Percentiles rank a stretch among this genome's conserved stretches.
These are phyloP conservation scores for Septoria linicola DNA, from an alignment of 2,329 filamentous ascomycete genomes.

Conservation along the genomic window DNA sequence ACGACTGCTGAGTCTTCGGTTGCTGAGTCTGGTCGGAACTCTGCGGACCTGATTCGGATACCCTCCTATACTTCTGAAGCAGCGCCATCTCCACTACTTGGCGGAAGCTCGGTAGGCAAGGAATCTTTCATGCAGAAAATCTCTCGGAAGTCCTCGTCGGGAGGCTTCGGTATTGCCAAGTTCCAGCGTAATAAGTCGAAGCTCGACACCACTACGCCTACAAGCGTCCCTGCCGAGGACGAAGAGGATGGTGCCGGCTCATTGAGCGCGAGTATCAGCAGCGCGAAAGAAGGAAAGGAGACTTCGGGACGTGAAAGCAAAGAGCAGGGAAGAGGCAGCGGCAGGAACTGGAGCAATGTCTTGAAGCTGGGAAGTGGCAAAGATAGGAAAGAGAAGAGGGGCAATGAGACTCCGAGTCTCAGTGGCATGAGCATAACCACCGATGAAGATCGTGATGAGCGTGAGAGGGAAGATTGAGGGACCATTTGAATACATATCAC, in stretches of 20 bases:
- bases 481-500: too few relatives aligned
- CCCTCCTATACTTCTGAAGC: conserved; percentile 43
- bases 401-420: conserved; percentile 46
- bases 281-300: conserved; percentile 31
- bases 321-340: conserved; percentile 40
- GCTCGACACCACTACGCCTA: conserved; percentile 33
- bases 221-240: conserved; percentile 33
- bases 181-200: conserved; percentile 41
- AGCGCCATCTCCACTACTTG: conserved; percentile 38
- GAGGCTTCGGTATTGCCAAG: conserved; percentile 44
- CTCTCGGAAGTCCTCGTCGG: conserved; percentile 48
- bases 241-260: conserved; percentile 39
- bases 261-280: conserved; percentile 36
- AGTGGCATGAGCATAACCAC: conserved; percentile 46
- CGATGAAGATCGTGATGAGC: conserved; percentile 21
- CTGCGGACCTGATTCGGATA: conserved; percentile 33
- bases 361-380: conserved; percentile 42
- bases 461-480: conserved; percentile 7
- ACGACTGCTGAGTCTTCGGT: conserved; percentile 38
- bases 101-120: conserved; percentile 39
- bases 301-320: conserved; percentile 35
- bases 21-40: conserved; percentile 33
- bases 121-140: conserved; percentile 53
- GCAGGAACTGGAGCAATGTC: conserved; percentile 47
- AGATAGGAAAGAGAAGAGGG: conserved; percentile 30